These are phyloP conservation scores for Solanum sejunctum DNA, from an alignment of 257 asterid genomes.

Conservation along the genomic window DNA sequence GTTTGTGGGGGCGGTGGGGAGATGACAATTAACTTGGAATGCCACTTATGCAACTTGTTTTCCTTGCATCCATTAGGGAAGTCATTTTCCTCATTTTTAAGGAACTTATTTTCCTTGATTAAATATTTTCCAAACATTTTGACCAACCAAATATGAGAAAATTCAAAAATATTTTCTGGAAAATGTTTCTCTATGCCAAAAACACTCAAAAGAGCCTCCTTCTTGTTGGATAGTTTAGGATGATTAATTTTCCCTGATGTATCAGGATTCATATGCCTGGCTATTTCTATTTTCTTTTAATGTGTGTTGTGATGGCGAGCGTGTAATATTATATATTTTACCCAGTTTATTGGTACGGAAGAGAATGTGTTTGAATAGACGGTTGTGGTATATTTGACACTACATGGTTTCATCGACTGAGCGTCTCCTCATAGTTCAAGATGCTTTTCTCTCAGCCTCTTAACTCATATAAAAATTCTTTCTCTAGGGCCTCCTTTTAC, in stretches of 20 bases:
- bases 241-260: background rate
- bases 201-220: background rate
- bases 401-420: background rate
- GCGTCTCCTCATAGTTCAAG: background rate
- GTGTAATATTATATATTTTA: background rate
- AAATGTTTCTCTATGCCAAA: background rate
- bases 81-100: background rate
- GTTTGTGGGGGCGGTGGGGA: background rate
- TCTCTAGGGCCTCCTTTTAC: background rate
- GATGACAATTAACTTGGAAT: background rate
- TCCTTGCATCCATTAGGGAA: background rate
- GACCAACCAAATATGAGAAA: background rate
- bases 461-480: background rate
- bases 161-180: background rate
- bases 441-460: background rate
- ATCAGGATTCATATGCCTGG: background rate
- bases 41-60: background rate
- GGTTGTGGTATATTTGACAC: background rate
- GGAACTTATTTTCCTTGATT: background rate
- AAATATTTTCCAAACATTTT: background rate
- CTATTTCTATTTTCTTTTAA: background rate
- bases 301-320: background rate
- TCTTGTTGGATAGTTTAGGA: background rate
- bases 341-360: background rate
- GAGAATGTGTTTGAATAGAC: background rate